Conservation (phyloP, 2,329 filamentous ascomycete species). For the Atkinsonella texensis region DNA sequence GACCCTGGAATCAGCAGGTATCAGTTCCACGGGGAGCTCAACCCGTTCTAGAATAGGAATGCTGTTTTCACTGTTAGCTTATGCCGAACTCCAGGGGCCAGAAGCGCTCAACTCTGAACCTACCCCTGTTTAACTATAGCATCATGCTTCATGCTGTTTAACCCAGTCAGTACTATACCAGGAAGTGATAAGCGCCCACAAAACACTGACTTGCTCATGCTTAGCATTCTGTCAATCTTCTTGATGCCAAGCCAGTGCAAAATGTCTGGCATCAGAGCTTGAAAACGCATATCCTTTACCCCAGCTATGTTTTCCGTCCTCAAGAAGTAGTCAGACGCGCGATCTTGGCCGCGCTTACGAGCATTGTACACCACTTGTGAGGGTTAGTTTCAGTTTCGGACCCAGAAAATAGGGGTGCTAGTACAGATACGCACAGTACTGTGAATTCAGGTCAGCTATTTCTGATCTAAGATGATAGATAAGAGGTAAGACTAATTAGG, state of each 20-base stretch:
- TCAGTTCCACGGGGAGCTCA: constrained; percentile 85
- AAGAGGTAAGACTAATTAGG: too few species aligned
- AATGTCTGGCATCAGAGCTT: constrained; percentile 95
- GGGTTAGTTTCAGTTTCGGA: constrained; percentile 6
- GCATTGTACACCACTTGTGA: constrained; percentile 58
- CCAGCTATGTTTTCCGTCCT: constrained; percentile 97
- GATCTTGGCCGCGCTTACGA: constrained; percentile 65
- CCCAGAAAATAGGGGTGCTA: constrained; percentile 4
- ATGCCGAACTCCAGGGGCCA: background rate
- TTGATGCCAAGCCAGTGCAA: constrained; percentile 96
- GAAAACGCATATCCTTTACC: constrained; percentile 94
- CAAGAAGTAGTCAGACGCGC: constrained; percentile 88
- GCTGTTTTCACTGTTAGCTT: constrained; percentile 21
- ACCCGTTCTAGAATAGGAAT: constrained; percentile 84
- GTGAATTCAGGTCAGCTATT: background rate
- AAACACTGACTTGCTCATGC: constrained; percentile 78
- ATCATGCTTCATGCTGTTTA: constrained; percentile 72
- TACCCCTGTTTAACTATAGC: constrained; percentile 74
- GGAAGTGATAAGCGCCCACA: too few species aligned
- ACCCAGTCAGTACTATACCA: background rate
- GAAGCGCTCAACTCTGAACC: background rate
- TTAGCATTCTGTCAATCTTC: constrained; percentile 97
- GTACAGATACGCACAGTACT: constrained; percentile 32
- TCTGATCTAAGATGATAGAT: too few species aligned
- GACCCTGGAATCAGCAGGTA: constrained; percentile 88